Conservation (phyloP, 2,329 filamentous ascomycete species). For the Fusarium newnesense region DNA sequence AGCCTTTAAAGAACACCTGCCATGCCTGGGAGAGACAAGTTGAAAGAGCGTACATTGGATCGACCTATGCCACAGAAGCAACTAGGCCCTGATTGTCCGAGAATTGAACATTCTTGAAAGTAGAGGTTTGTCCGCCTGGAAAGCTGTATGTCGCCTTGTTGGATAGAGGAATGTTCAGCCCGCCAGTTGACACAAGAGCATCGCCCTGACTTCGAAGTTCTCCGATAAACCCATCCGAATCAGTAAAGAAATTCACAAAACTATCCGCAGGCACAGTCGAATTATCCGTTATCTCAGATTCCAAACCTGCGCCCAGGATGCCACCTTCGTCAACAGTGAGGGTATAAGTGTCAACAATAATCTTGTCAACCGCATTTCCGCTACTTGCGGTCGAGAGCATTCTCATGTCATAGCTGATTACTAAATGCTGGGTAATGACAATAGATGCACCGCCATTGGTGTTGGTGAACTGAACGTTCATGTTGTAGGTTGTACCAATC, state of each 20-base stretch:
- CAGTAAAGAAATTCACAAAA: background rate
- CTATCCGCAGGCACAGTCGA: fast-evolving
- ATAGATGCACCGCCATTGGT: no score
- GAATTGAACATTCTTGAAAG: background rate
- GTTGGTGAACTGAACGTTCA: no score
- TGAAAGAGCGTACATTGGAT: fast-evolving
- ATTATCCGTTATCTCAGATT: background rate
- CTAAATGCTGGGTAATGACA: no score
- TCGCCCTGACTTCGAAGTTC: fast-evolving
- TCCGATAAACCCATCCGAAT: fast-evolving
- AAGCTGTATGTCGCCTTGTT: background rate
- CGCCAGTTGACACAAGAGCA: background rate
- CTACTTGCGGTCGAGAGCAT: background rate
- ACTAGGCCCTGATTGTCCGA: background rate
- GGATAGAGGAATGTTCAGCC: background rate
- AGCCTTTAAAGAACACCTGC: fast-evolving
- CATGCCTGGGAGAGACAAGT: fast-evolving
- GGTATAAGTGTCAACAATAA: background rate
- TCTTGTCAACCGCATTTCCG: background rate
- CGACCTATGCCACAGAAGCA: background rate
- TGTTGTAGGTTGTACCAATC: no score
- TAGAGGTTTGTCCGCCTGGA: background rate
- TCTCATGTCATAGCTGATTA: no score
- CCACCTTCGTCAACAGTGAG: background rate
- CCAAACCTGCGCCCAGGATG: fast-evolving